phyloP scores from a whole-genome alignment of 2,329 filamentous ascomycete species.

The Aspergillus fijiensis region DNA sequence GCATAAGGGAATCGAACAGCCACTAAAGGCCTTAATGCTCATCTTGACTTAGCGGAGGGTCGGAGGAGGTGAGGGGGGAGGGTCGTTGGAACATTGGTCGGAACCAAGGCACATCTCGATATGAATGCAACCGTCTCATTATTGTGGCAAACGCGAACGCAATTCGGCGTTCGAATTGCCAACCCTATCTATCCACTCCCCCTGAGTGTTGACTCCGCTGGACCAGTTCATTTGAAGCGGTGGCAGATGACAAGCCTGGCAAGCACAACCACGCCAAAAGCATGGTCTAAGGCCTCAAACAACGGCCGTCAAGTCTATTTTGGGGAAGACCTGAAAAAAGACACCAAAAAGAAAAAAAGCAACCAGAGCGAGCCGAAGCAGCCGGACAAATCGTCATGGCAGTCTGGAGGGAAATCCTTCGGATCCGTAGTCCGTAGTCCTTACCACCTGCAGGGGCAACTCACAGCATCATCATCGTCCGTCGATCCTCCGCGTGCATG shows the following conservation, averaged over 20 bases:
- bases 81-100: not conserved
- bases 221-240: not conserved
- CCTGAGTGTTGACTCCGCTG: too few relatives aligned
- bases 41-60: not conserved
- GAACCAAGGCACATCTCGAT: not conserved
- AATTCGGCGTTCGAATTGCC: not conserved
- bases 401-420: not conserved
- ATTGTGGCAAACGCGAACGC: not conserved
- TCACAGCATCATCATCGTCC: slow-evolving; percentile 11
- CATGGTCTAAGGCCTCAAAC: slow-evolving; percentile 5
- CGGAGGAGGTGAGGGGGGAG: not conserved
- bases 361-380: slow-evolving; percentile 1
- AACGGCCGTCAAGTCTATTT: slow-evolving; percentile 13
- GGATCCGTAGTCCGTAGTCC: not conserved
- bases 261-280: not conserved
- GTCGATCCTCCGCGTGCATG: slow-evolving; percentile 17
- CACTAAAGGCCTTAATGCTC: not conserved
- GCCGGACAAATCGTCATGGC: not conserved
- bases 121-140: not conserved
- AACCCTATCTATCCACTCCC: not conserved
- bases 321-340: slow-evolving; percentile 6
- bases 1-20: not conserved
- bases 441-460: not conserved
- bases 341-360: not conserved
- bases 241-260: not conserved